Evolutionary conservation across 805 yeast species (phyloP).

Genomic region (Phaffomyces thermotolerans): DNA sequence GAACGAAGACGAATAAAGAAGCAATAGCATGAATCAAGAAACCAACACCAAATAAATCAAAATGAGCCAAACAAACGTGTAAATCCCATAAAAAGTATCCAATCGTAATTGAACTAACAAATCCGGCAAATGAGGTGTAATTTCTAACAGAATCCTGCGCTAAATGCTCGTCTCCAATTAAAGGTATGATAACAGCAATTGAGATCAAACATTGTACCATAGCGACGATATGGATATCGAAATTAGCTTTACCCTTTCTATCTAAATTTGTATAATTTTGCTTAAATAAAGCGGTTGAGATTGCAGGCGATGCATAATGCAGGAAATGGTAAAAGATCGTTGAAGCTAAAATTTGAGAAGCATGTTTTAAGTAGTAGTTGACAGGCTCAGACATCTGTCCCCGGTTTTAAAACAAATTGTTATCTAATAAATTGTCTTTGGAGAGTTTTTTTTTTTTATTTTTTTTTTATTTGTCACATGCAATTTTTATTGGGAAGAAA

Average conservation of each 20-base stretch:
- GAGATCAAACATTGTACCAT: conserved; percentile 76
- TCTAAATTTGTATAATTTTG: conserved; percentile 42
- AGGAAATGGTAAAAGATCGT: conserved; percentile 52
- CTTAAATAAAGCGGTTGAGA: conserved; percentile 46
- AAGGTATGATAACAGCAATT: conserved; percentile 50
- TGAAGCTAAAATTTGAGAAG: conserved; percentile 67
- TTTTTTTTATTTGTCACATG: background rate
- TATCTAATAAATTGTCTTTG: no score
- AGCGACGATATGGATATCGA: conserved; percentile 87
- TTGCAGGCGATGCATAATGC: conserved; percentile 43
- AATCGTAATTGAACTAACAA: conserved; percentile 61
- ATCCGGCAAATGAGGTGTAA: conserved; percentile 65
- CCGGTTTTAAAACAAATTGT: background rate
- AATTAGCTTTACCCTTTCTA: conserved; percentile 52
- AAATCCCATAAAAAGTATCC: conserved; percentile 95
- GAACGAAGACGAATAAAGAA: conserved; percentile 64
- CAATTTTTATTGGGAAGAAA: no score
- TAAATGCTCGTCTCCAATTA: conserved; percentile 50
- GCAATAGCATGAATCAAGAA: conserved; percentile 80
- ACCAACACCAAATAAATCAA: conserved; percentile 67
- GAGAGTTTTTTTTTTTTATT: no score
- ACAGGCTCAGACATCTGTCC: background rate
- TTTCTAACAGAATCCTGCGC: conserved; percentile 52
- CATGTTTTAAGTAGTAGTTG: conserved; percentile 40
- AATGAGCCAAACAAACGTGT: conserved; percentile 56